Evolutionary conservation across 1,284 basidiomycete species (phyloP).

Genomic region (Hypsizygus ulmarius): DNA sequence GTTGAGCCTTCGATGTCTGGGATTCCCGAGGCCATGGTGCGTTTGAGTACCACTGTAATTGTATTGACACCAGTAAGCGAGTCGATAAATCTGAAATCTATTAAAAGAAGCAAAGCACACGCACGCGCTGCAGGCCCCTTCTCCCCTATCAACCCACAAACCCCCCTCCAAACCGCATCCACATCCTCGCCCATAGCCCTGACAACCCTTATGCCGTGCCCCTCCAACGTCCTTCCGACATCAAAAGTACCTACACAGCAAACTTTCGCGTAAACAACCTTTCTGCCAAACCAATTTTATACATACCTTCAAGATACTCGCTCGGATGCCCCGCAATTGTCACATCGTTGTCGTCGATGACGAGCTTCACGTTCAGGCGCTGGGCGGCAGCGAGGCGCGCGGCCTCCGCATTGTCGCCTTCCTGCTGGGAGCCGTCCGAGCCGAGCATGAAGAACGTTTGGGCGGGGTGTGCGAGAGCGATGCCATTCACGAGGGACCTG

Average conservation of each 20-base stretch:
- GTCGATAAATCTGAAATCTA: not conserved
- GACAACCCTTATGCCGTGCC: constrained; percentile 77
- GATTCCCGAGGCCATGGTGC: constrained; percentile 79
- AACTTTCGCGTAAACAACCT: too few species aligned
- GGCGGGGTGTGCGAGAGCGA: constrained; percentile 73
- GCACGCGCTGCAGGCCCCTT: constrained; percentile 75
- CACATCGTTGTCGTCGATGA: constrained; percentile 87
- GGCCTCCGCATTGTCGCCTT: constrained; percentile 86
- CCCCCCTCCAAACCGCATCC: constrained; percentile 68
- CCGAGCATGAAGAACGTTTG: constrained; percentile 80
- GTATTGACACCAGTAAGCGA: not conserved
- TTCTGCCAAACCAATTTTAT: too few species aligned
- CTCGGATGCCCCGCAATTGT: constrained; percentile 86
- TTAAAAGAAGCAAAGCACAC: constrained; percentile 18
- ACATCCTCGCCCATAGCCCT: constrained; percentile 75
- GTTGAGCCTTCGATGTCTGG: constrained; percentile 73
- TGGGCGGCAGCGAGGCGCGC: constrained; percentile 83
- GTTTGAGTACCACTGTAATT: constrained; percentile 62
- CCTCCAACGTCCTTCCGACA: constrained; percentile 66
- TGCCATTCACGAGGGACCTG: constrained; percentile 74
- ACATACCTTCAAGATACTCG: constrained; percentile 67
- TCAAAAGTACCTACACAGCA: constrained; percentile 39
- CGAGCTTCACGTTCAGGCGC: constrained; percentile 74
- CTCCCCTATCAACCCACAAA: constrained; percentile 53
- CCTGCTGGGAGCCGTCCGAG: constrained; percentile 86